These are phyloP conservation scores for Telfairia occidentalis DNA, from an alignment of 331 rosid genomes.

Conservation along the genomic window DNA sequence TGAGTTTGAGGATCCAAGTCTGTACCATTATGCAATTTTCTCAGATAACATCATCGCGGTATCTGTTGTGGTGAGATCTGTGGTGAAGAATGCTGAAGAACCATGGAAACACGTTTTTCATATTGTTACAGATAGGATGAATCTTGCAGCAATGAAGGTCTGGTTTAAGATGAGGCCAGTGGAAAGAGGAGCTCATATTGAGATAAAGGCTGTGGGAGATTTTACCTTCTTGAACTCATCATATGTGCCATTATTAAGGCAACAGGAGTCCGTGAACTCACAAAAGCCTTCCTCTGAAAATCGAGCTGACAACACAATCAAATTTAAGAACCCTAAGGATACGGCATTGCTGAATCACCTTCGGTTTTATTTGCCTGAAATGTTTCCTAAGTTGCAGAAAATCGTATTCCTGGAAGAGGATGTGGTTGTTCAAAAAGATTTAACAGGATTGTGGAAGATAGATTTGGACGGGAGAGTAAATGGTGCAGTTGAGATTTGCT, in stretches of 20 bases:
- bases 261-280: constrained; percentile 43
- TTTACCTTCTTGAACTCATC: constrained; percentile 71
- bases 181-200: constrained; percentile 73
- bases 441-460: constrained; percentile 82
- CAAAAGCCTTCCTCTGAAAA: constrained; percentile 39
- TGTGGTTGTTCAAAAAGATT: constrained; percentile 88
- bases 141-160: constrained; percentile 94
- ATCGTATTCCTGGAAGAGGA: constrained; percentile 80
- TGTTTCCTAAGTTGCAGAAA: constrained; percentile 78
- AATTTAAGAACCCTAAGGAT: constrained; percentile 39
- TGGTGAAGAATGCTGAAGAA: constrained; percentile 74
- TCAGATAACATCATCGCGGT: constrained; percentile 90
- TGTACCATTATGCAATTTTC: constrained; percentile 93
- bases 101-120: constrained; percentile 97
- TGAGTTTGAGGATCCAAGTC: constrained; percentile 80
- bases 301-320: constrained; percentile 41
- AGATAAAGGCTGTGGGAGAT: constrained; percentile 76
- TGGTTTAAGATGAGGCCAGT: constrained; percentile 97
- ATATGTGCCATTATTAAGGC: constrained; percentile 68
- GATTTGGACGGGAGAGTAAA: constrained; percentile 89
- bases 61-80: constrained; percentile 87
- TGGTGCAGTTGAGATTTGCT: constrained; percentile 96
- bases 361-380: constrained; percentile 84
- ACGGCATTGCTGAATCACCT: constrained; percentile 69
- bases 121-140: constrained; percentile 85